Evolutionary conservation across 805 yeast genomes (phyloP).

Genomic region (Lipomyces japonicus): DNA sequence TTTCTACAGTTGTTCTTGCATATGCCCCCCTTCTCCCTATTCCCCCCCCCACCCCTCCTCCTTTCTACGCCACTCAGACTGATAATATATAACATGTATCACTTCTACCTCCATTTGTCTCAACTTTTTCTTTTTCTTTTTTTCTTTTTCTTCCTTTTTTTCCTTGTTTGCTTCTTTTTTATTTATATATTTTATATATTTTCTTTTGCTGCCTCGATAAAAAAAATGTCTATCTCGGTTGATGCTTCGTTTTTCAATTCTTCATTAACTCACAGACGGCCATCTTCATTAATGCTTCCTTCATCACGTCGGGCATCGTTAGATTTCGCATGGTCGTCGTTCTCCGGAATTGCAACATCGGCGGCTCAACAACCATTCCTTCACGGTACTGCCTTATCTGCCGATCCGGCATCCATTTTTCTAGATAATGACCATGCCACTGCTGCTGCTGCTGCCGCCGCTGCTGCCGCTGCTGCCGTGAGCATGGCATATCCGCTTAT

Average conservation of each 20-base stretch:
- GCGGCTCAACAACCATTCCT: slow-evolving; percentile 3
- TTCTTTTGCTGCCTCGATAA: neutral
- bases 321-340: slow-evolving; percentile 27
- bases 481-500: neutral
- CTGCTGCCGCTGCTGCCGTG: neutral
- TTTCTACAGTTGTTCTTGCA: neutral
- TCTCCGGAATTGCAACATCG: too few species aligned
- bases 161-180: neutral
- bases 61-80: too few species aligned
- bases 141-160: neutral
- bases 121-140: neutral
- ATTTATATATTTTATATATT: too few species aligned
- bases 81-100: too few species aligned
- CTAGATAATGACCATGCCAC: neutral
- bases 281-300: neutral
- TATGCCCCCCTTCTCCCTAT: neutral
- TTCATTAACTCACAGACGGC: neutral
- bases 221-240: neutral
- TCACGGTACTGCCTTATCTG: neutral
- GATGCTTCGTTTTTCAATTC: neutral
- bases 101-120: too few species aligned
- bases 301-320: slow-evolving; percentile 11
- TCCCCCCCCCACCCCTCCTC: neutral
- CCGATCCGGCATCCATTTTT: neutral
- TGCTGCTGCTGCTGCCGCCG: neutral